Evolutionary conservation across 345 rosid species (phyloP).

Genomic region (Salix brachista): DNA sequence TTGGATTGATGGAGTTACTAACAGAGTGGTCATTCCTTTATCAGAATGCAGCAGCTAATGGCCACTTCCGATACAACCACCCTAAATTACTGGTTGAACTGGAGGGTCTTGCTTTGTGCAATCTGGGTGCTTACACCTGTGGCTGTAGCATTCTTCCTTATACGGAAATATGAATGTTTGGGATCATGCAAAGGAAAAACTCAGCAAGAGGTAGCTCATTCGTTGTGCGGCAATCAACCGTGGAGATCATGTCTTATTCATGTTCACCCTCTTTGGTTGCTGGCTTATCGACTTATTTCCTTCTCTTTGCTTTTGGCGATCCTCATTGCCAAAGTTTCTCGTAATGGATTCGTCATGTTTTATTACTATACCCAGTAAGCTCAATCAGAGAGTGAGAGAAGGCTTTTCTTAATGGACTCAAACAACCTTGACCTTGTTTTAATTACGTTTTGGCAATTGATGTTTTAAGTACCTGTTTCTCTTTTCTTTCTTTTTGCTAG

Average conservation of each 20-base stretch:
- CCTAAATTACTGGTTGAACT: slow-evolving; percentile 62
- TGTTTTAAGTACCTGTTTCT: neutral
- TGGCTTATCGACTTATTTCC: slow-evolving; percentile 47
- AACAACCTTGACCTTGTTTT: too few relatives aligned
- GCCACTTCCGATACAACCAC: slow-evolving; percentile 27
- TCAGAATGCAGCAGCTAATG: slow-evolving; percentile 9
- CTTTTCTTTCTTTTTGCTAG: neutral
- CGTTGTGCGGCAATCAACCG: slow-evolving; percentile 31
- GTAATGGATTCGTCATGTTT: slow-evolving; percentile 39
- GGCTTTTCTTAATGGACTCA: neutral
- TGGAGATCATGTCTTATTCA: slow-evolving; percentile 59
- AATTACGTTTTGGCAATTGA: neutral
- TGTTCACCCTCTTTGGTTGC: slow-evolving; percentile 61
- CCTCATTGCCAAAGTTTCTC: slow-evolving; percentile 24
- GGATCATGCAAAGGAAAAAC: slow-evolving; percentile 21
- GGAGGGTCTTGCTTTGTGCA: slow-evolving; percentile 64
- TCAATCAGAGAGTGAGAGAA: neutral
- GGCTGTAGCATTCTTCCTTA: slow-evolving; percentile 31
- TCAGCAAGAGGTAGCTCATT: slow-evolving; percentile 17
- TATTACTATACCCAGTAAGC: slow-evolving; percentile 63
- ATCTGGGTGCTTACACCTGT: slow-evolving; percentile 44
- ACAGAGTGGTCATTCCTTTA: too few relatives aligned
- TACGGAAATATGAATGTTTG: slow-evolving; percentile 49
- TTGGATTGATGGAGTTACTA: too few relatives aligned
- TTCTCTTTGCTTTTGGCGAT: slow-evolving; percentile 48